A percentile compares a stretch with the other conserved stretches of the same genome.
phyloP scores from a whole-genome alignment of 164 flowering plant species.

The Liriodendron chinense region DNA sequence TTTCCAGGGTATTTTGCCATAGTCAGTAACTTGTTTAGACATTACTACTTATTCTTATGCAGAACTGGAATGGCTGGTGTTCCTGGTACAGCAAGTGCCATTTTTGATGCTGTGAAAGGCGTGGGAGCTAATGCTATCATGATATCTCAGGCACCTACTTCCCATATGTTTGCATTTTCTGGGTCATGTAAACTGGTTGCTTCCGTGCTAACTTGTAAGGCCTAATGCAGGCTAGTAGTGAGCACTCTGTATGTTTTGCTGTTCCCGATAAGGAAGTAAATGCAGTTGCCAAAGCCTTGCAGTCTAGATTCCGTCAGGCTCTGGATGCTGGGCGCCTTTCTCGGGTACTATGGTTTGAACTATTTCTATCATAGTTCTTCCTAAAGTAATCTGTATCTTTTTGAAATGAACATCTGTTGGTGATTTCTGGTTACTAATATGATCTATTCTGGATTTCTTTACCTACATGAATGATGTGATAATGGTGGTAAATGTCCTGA shows the following conservation, averaged over 20 bases:
- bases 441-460: neutral
- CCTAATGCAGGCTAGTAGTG: conserved; percentile 85
- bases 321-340: conserved; percentile 92
- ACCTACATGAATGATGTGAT: neutral
- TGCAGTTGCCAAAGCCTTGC: conserved; percentile 78
- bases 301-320: conserved; percentile 82
- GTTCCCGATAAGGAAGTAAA: conserved; percentile 94
- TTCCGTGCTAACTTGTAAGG: conserved; percentile 13
- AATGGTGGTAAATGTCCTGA: neutral
- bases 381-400: neutral
- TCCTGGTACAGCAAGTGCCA: conserved; percentile 92
- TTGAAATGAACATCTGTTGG: neutral
- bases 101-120: conserved; percentile 91
- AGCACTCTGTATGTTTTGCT: conserved; percentile 99
- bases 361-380: neutral
- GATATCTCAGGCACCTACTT: conserved; percentile 82
- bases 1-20: neutral
- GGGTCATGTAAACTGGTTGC: neutral
- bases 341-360: conserved; percentile 47
- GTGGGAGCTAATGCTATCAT: conserved; percentile 97
- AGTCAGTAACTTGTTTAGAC: neutral
- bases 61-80: conserved; percentile 99
- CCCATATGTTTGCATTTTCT: neutral
- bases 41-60: conserved; percentile 7
- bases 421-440: neutral